Evolutionary conservation across 805 yeast species (phyloP).

Genomic region (Saccharomycopsis sp.): DNA sequence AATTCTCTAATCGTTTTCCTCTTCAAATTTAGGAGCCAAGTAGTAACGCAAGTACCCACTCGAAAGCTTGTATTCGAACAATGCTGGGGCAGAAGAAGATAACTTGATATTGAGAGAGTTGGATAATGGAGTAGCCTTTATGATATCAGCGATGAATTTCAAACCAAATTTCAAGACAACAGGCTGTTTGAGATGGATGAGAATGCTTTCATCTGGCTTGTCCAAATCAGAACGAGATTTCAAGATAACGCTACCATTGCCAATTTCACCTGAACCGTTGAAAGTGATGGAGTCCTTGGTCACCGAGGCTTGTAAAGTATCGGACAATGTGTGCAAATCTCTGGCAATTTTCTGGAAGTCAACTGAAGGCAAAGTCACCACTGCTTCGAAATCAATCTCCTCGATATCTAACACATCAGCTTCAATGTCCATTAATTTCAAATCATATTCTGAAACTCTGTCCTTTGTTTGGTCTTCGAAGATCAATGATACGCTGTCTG

Average conservation of each 20-base stretch:
- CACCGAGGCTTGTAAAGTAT: constrained; percentile 75
- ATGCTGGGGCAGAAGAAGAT: constrained; percentile 86
- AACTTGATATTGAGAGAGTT: constrained; percentile 72
- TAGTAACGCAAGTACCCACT: constrained; percentile 92
- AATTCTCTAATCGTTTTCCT: constrained; percentile 45
- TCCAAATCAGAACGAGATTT: constrained; percentile 81
- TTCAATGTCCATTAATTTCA: constrained; percentile 93
- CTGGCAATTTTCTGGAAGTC: constrained; percentile 87
- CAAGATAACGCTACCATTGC: constrained; percentile 76
- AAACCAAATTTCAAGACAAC: constrained; percentile 87
- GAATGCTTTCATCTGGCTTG: constrained; percentile 63
- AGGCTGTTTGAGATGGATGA: constrained; percentile 73
- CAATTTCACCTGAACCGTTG: constrained; percentile 84
- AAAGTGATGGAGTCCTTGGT: constrained; percentile 90
- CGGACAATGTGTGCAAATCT: constrained; percentile 80
- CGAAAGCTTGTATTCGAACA: constrained; percentile 83
- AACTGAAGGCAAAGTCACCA: constrained; percentile 74
- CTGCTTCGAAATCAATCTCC: constrained; percentile 84
- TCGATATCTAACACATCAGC: constrained; percentile 90
- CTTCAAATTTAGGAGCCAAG: constrained; percentile 96
- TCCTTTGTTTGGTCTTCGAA: constrained; percentile 91
- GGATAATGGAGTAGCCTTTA: constrained; percentile 80
- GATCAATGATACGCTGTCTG: constrained; percentile 68
- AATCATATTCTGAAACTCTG: constrained; percentile 81
- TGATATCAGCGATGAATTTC: constrained; percentile 82